Evolutionary conservation across 805 yeast species (phyloP).

Genomic region (Wickerhamiella azymoides): DNA sequence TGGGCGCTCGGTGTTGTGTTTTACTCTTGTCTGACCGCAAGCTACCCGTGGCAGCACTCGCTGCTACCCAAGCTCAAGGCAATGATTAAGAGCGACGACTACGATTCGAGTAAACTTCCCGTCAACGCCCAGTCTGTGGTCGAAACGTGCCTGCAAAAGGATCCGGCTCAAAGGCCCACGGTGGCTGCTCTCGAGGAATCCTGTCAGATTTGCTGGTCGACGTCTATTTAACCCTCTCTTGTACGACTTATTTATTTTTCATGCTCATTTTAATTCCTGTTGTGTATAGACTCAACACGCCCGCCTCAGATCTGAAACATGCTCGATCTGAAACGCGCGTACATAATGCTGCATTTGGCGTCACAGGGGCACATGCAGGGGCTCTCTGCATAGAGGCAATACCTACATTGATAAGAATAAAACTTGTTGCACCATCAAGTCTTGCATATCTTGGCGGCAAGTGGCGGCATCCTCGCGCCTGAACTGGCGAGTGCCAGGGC

Average conservation of each 20-base stretch:
- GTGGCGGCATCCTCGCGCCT: too few species aligned
- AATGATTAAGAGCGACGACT: constrained; percentile 34
- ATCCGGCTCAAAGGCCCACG: constrained; percentile 4
- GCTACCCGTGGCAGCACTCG: constrained; percentile 71
- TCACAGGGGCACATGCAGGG: background rate
- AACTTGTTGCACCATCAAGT: too few species aligned
- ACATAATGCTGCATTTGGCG: background rate
- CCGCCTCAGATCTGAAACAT: background rate
- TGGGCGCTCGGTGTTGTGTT: constrained; percentile 84
- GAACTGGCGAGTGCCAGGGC: too few species aligned
- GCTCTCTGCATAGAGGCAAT: background rate
- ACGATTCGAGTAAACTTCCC: constrained; percentile 2
- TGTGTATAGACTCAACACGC: background rate
- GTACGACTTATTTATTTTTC: background rate
- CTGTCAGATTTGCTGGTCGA: background rate
- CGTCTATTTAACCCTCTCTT: too few species aligned
- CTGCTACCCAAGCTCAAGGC: constrained; percentile 68
- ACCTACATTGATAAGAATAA: too few species aligned
- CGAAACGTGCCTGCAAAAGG: constrained; percentile 3
- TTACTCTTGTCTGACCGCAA: constrained; percentile 60
- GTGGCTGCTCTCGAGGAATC: background rate
- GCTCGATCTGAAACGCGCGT: background rate
- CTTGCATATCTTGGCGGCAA: too few species aligned
- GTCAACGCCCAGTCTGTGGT: constrained; percentile 2
- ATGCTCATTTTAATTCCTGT: background rate